These are phyloP conservation scores for Trypanosoma cruzi DNA, from an alignment of 208 protist species.

Conservation along the genomic window DNA sequence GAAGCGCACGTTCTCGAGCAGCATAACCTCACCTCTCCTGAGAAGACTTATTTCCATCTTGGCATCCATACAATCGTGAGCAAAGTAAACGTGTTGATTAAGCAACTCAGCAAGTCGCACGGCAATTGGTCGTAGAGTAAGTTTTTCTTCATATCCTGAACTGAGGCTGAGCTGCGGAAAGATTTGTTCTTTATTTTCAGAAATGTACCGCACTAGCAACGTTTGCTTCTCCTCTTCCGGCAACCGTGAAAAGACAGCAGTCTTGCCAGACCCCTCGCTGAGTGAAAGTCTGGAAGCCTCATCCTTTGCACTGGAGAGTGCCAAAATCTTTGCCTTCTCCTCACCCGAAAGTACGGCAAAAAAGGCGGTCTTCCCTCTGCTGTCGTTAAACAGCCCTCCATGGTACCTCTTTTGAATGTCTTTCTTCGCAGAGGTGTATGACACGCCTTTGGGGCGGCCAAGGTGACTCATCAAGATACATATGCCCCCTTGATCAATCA, in stretches of 20 bases:
- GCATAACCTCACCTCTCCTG: conserved; percentile 91
- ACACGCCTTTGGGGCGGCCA: conserved; percentile 95
- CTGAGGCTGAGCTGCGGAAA: conserved; percentile 60
- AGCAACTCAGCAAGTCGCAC: conserved; percentile 92
- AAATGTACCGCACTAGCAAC: conserved; percentile 54
- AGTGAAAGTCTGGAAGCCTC: conserved; percentile 41
- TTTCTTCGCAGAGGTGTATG: conserved; percentile 37
- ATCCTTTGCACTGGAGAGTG: conserved; percentile 50
- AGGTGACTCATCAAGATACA: conserved; percentile 96
- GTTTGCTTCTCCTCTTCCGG: conserved; percentile 72
- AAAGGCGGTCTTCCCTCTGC: conserved; percentile 71
- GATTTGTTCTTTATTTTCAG: conserved; percentile 59
- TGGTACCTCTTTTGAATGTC: conserved; percentile 38
- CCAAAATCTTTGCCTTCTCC: conserved; percentile 67
- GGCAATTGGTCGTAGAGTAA: conserved; percentile 94
- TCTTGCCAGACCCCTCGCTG: conserved; percentile 55
- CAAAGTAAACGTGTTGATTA: conserved; percentile 73
- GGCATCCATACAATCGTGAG: conserved; percentile 78
- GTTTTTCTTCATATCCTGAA: conserved; percentile 76
- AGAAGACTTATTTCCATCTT: conserved; percentile 58
- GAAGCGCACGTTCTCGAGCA: conserved; percentile 99
- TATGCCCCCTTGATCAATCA: conserved; percentile 92
- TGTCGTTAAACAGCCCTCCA: conserved; percentile 40
- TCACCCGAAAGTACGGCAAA: conserved; percentile 61
- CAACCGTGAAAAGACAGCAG: conserved; percentile 52